phyloP scores from a whole-genome alignment of 2,329 filamentous ascomycete species.

The Colletotrichum ledebouriae region DNA sequence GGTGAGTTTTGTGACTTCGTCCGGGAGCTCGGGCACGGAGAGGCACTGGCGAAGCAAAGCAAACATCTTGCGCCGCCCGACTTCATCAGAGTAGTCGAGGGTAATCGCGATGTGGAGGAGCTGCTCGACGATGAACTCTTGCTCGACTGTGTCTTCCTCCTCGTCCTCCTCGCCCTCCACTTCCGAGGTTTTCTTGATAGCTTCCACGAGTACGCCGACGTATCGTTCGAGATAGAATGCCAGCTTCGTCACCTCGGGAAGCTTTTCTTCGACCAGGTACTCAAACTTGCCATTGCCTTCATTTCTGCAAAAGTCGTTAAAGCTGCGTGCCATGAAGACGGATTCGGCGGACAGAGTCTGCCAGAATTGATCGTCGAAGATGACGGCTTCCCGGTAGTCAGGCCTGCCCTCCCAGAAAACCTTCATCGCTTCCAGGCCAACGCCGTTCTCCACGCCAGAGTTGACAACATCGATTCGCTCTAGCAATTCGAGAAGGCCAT shows the following conservation, averaged over 20 bases:
- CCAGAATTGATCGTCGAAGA: conserved; percentile 83
- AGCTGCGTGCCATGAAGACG: conserved; percentile 89
- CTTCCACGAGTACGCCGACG: conserved; percentile 76
- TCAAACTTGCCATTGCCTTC: conserved; percentile 82
- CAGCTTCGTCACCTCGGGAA: conserved; percentile 93
- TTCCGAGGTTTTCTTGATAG: conserved; percentile 69
- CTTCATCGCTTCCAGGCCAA: conserved; percentile 93
- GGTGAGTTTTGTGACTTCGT: conserved; percentile 90
- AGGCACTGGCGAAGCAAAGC: conserved; percentile 87
- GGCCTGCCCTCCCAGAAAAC: conserved; percentile 96
- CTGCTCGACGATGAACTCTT: conserved; percentile 96
- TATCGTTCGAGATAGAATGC: conserved; percentile 90
- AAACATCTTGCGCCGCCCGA: conserved; percentile 96
- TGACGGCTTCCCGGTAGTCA: conserved; percentile 80
- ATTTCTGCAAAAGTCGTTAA: conserved; percentile 91
- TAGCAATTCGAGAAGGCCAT: conserved; percentile 89
- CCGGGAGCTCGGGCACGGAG: conserved; percentile 87
- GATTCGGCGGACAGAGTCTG: conserved; percentile 86
- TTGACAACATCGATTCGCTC: conserved; percentile 95
- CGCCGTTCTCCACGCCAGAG: conserved; percentile 88
- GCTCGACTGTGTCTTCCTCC: conserved; percentile 87
- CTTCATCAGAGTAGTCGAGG: conserved; percentile 97
- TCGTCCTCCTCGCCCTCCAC: conserved; percentile 72
- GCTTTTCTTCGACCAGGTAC: conserved; percentile 86
- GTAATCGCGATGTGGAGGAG: conserved; percentile 92